A percentile compares a stretch with the other conserved stretches of the same genome.
Conservation (phyloP, 305 asterid species). For the Solanum hybrid region DNA sequence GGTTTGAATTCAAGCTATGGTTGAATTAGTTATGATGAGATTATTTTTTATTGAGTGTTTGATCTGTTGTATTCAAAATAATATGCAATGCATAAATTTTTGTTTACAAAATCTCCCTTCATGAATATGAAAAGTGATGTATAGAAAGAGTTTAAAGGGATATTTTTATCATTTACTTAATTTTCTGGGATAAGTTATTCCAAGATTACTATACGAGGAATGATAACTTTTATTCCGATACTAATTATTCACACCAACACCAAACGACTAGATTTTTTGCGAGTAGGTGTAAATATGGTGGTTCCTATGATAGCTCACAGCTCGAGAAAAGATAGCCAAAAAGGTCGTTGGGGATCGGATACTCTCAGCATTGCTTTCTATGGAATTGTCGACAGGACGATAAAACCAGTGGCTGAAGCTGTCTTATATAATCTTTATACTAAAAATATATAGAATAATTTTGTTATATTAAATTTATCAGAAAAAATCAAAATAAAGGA, state of each 20-base stretch:
- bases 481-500: background rate
- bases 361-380: background rate
- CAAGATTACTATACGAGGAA: background rate
- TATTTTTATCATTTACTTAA: background rate
- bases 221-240: background rate
- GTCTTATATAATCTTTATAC: too few relatives aligned
- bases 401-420: background rate
- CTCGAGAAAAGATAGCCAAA: background rate
- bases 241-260: too few relatives aligned
- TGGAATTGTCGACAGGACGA: background rate
- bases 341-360: background rate
- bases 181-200: fast-evolving
- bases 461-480: background rate
- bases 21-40: background rate
- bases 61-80: background rate
- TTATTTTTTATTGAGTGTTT: too few relatives aligned
- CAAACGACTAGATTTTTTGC: too few relatives aligned
- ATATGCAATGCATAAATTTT: too few relatives aligned
- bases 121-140: background rate
- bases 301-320: background rate
- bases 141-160: fast-evolving
- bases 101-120: too few relatives aligned
- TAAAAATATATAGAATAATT: too few relatives aligned
- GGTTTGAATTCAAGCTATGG: too few relatives aligned
- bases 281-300: background rate